A percentile compares a stretch with the other conserved stretches of the same genome.
Conservation (phyloP, 306 rosid genomes). For the Corylus avellana region DNA sequence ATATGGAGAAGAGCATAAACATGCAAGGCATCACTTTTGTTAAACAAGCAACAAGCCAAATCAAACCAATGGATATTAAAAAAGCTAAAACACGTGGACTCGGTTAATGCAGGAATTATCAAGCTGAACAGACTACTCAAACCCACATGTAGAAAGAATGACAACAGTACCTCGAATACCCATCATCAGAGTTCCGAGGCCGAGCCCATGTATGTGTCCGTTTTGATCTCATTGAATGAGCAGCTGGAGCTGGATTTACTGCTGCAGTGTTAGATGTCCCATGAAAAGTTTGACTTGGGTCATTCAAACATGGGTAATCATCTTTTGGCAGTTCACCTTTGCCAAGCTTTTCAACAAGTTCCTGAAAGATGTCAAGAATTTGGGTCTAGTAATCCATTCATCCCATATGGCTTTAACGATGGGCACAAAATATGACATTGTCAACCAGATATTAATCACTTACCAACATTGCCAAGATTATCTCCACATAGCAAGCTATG, state of each 20-base stretch:
- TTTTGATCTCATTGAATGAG: conserved; percentile 92
- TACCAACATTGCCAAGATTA: neutral
- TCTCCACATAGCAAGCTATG: neutral
- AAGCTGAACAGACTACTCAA: conserved; percentile 1
- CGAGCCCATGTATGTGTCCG: conserved; percentile 92
- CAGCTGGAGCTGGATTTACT: conserved; percentile 51
- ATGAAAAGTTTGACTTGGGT: conserved; percentile 72
- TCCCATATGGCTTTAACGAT: conserved; percentile 14
- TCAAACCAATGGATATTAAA: neutral
- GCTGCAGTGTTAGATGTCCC: conserved; percentile 56
- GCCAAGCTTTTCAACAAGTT: conserved; percentile 78
- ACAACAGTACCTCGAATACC: conserved; percentile 76
- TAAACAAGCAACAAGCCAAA: neutral
- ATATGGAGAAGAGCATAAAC: conserved; percentile 2
- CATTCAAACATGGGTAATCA: conserved; percentile 93
- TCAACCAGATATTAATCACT: neutral
- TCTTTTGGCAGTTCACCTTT: conserved; percentile 79
- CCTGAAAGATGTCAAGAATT: conserved; percentile 48
- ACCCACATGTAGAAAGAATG: conserved; percentile 3
- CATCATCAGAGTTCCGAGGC: conserved; percentile 90
- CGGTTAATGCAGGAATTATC: neutral
- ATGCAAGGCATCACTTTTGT: neutral
- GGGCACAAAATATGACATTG: neutral
- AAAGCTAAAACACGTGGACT: conserved; percentile 3
- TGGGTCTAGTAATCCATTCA: conserved; percentile 12